phyloP scores from a whole-genome alignment of 2,329 filamentous ascomycete genomes.

The Curvularia spicifera region DNA sequence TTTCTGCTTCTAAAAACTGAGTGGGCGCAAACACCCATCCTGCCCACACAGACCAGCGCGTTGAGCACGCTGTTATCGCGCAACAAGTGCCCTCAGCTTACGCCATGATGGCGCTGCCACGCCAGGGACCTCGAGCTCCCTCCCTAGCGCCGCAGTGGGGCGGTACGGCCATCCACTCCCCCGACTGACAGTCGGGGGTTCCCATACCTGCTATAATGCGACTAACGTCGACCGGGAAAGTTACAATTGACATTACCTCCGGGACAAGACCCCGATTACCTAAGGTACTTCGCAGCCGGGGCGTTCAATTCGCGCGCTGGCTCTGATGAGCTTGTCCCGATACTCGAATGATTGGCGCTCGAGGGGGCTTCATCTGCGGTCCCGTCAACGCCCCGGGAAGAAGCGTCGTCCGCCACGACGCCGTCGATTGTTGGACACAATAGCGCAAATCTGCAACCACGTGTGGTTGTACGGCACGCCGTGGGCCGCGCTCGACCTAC shows the following conservation, averaged over 20 bases:
- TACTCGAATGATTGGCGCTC: slow-evolving; percentile 19
- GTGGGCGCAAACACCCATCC: neutral
- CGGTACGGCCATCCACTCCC: slow-evolving; percentile 11
- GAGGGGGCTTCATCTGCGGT: slow-evolving; percentile 10
- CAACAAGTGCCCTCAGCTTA: slow-evolving; percentile 10
- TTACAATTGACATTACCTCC: slow-evolving; percentile 16
- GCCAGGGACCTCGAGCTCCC: slow-evolving; percentile 8
- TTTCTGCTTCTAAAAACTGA: slow-evolving; percentile 1
- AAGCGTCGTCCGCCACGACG: slow-evolving; percentile 29
- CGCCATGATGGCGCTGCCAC: slow-evolving; percentile 9
- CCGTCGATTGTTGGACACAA: slow-evolving; percentile 20
- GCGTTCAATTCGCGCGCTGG: slow-evolving; percentile 22
- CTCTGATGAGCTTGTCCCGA: slow-evolving; percentile 20
- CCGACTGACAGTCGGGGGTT: slow-evolving; percentile 30
- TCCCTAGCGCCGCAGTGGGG: slow-evolving; percentile 8
- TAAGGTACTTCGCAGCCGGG: slow-evolving; percentile 25
- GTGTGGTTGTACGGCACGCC: slow-evolving; percentile 18
- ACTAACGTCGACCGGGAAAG: slow-evolving; percentile 8
- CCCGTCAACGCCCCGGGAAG: slow-evolving; percentile 26
- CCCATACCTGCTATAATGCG: slow-evolving; percentile 25
- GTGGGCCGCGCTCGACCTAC: slow-evolving; percentile 16
- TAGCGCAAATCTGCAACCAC: slow-evolving; percentile 25
- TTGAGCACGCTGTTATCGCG: slow-evolving; percentile 1
- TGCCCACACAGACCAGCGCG: slow-evolving; percentile 5
- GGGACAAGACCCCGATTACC: slow-evolving; percentile 27